Conservation (phyloP, 1,284 basidiomycete species). For the Schizophyllum commune region DNA sequence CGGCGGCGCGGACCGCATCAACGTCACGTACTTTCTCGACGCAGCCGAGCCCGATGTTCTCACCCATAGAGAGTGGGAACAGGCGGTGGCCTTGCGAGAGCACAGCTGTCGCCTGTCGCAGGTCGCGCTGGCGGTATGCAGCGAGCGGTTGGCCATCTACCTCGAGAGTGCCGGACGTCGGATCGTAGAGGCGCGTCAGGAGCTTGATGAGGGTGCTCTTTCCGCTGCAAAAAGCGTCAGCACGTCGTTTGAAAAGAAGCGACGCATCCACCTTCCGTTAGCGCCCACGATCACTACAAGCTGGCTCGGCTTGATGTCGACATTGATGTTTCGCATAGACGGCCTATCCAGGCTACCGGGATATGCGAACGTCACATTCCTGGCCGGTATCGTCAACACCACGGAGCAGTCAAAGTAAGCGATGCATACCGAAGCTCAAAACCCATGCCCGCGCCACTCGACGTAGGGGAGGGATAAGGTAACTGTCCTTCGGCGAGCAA, state of each 20-base stretch:
- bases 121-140: slow-evolving; percentile 24
- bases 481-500: slow-evolving; percentile 4
- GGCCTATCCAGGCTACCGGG: slow-evolving; percentile 28
- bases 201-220: slow-evolving; percentile 30
- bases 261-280: slow-evolving; percentile 16
- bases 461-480: slow-evolving; percentile 4
- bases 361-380: slow-evolving; percentile 40
- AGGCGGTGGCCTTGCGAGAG: slow-evolving; percentile 37
- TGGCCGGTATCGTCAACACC: slow-evolving; percentile 9
- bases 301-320: slow-evolving; percentile 36
- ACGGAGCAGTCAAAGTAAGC: not conserved
- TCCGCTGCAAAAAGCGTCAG: slow-evolving; percentile 10
- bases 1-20: slow-evolving; percentile 26
- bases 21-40: slow-evolving; percentile 20
- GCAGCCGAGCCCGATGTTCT: slow-evolving; percentile 40
- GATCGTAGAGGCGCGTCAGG: slow-evolving; percentile 35
- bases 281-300: slow-evolving; percentile 38
- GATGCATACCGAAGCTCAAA: slow-evolving; percentile 27
- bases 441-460: slow-evolving; percentile 22
- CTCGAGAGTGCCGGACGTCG: slow-evolving; percentile 29
- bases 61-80: slow-evolving; percentile 34
- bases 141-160: slow-evolving; percentile 30
- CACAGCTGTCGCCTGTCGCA: slow-evolving; percentile 30
- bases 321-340: slow-evolving; percentile 31
- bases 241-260: too few species aligned